Evolutionary conservation across 805 yeast genomes (phyloP), one percentile per base, ranked within the genome.

Genomic region (Metschnikowia picachoensis): DNA sequence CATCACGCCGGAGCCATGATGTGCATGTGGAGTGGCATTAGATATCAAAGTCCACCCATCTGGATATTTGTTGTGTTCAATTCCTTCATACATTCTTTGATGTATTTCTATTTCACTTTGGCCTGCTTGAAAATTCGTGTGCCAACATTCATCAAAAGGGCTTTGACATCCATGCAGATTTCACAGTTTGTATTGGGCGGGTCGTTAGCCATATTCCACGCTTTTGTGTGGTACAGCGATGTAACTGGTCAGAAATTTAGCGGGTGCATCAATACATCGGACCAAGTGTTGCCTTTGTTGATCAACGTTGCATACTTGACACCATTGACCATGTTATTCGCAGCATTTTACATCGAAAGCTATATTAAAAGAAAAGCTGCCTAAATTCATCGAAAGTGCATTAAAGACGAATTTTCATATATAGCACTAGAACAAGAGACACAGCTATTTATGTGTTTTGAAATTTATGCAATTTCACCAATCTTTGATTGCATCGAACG

Each of bases 1-100:
- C 90, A 84, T 61, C 90, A 84, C 62, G 78, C 89, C 5, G 90
- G 90, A 25, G 90, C 90, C 40, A 84, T 84, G 81, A 68, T 84
- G 65, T 82, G 87, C 49, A 84, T 84, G 90, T 84, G 89, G 89
- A 78, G 86, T 8, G 90, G 90, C 2, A 77, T 82, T 46, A 69
- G 89, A 47, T 84, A 68, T 64, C 78, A 77, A 42, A 76, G 87
- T 12, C 87, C 89, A 5, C 90, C 90, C 31, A 84, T 84, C 61
- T 84, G 90, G 90, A 80, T 84, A 57, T 84, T 84, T 65, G 88
- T 83, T 37, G 87, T 80, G 25, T 84, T 84, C 77, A 84, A 84
- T 71, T 83, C 88, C n/a, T 78, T 84, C 60, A 83, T 84, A 59
- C 90, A 84, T 68, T 70, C 85, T 25, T 73, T 84, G 61, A 84